Conservation (phyloP, 441 rosid genomes). For the Adansonia rubrostipa region DNA sequence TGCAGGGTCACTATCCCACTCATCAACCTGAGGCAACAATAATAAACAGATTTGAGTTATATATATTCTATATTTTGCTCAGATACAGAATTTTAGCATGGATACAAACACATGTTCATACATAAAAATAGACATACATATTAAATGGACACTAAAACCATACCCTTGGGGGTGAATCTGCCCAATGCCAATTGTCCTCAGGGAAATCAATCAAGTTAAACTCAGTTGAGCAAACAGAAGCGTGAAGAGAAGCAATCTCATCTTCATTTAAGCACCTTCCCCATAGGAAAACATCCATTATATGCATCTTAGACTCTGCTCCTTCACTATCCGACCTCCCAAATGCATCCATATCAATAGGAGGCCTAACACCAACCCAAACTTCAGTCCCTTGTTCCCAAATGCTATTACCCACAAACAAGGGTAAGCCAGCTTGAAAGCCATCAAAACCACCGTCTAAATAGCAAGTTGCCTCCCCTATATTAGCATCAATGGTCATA, state of each 20-base stretch:
- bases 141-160: slow-evolving; percentile 33
- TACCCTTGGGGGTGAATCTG: slow-evolving; percentile 98
- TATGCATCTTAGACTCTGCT: slow-evolving; percentile 98
- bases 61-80: not conserved
- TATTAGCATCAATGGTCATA: slow-evolving; percentile 91
- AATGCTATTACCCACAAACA: slow-evolving; percentile 68
- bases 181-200: slow-evolving; percentile 99
- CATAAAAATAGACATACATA: not conserved
- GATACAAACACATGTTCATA: not conserved
- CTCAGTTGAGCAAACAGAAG: slow-evolving; percentile 77
- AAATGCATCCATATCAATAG: slow-evolving; percentile 90
- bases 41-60: slow-evolving; percentile 32
- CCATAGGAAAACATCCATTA: slow-evolving; percentile 99
- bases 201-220: slow-evolving; percentile 76
- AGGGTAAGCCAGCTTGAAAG: slow-evolving; percentile 77
- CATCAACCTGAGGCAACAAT: slow-evolving; percentile 76
- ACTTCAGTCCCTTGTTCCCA: slow-evolving; percentile 96
- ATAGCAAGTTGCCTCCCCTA: slow-evolving; percentile 98
- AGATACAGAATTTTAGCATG: slow-evolving; percentile 19
- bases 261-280: slow-evolving; percentile 98
- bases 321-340: slow-evolving; percentile 99
- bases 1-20: slow-evolving; percentile 99
- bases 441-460: slow-evolving; percentile 99
- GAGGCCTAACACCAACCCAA: slow-evolving; percentile 97
- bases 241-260: slow-evolving; percentile 82